Conservation (phyloP, 139 green algal species). For the Tetraselmis striata region DNA sequence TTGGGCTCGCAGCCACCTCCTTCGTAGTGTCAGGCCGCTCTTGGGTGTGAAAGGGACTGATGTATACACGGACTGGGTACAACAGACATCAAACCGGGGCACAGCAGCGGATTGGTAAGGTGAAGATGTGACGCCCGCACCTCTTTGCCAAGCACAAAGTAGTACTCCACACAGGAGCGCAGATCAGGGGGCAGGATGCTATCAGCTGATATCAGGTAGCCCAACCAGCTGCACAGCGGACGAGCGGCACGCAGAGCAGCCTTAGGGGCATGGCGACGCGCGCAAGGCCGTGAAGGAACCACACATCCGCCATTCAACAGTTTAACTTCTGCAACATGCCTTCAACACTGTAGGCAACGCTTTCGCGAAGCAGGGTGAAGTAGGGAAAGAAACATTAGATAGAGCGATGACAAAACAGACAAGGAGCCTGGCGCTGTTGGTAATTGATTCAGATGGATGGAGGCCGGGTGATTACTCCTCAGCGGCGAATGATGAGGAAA, state of each 20-base stretch:
- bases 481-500: too few species aligned
- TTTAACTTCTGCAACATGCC: not conserved
- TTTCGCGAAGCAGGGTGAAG: not conserved
- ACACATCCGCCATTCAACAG: not conserved
- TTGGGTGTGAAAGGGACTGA: not conserved
- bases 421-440: too few species aligned
- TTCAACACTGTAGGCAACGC: not conserved
- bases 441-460: too few species aligned
- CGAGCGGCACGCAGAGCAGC: too few species aligned
- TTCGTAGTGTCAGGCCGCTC: not conserved
- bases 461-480: too few species aligned
- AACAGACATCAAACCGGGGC: too few species aligned
- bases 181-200: not conserved
- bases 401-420: too few species aligned
- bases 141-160: not conserved
- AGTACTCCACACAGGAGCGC: not conserved
- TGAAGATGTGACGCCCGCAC: too few species aligned
- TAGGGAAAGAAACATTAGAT: too few species aligned
- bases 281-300: not conserved
- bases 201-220: not conserved
- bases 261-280: too few species aligned
- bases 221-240: not conserved
- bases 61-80: not conserved
- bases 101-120: too few species aligned
- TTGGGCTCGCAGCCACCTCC: too few species aligned